Percentiles rank a stretch among this genome's conserved stretches.
These are phyloP conservation scores for Bolboschoenoplectus hybrid DNA, from an alignment of 202 grass and related monocot species.

Conservation along the genomic window DNA sequence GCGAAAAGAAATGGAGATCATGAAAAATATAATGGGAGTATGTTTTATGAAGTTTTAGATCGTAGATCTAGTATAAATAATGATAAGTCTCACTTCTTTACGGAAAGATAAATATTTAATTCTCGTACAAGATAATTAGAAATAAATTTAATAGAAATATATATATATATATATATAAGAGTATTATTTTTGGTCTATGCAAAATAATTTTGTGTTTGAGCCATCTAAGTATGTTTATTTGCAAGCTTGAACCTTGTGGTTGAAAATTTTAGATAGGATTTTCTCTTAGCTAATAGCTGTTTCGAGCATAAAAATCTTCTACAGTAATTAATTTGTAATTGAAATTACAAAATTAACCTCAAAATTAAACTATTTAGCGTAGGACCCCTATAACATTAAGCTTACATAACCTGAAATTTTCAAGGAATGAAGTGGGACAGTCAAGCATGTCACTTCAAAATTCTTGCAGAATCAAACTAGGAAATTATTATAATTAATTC, in stretches of 20 bases:
- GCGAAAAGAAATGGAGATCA: not conserved
- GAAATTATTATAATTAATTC: not conserved
- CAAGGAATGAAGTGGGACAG: not conserved
- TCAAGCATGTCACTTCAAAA: not conserved
- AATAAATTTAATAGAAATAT: too few species aligned
- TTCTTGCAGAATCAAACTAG: slow-evolving; percentile 4
- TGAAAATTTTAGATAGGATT: not conserved
- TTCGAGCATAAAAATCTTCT: not conserved
- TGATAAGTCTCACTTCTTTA: not conserved
- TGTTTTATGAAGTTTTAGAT: not conserved
- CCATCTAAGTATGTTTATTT: not conserved
- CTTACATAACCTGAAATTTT: not conserved
- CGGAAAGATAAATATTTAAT: not conserved
- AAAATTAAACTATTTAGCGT: not conserved
- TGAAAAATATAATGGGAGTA: not conserved
- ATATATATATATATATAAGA: too few species aligned
- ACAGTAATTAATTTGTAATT: not conserved
- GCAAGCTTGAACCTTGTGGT: not conserved
- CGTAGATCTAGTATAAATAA: too few species aligned
- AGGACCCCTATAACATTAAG: not conserved
- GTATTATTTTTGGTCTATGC: not conserved
- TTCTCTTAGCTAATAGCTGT: not conserved
- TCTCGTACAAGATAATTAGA: not conserved
- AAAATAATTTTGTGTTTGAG: not conserved
- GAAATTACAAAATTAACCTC: not conserved